phyloP scores from a whole-genome alignment of 23 red algal species.

The Rhodosorus marinus region DNA sequence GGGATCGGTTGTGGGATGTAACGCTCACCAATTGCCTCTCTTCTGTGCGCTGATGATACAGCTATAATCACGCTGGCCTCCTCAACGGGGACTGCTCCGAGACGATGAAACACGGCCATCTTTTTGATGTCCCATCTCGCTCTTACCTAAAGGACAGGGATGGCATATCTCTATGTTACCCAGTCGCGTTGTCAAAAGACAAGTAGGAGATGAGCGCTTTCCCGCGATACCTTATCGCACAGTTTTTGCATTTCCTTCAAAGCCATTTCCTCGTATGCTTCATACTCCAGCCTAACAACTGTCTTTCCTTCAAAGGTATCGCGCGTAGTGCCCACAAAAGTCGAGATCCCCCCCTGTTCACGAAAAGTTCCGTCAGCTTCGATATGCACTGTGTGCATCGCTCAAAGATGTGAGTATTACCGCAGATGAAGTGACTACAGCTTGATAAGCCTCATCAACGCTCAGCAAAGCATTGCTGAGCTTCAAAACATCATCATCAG shows the following conservation, averaged over 20 bases:
- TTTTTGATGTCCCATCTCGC: slow-evolving; percentile 18
- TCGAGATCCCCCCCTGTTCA: slow-evolving; percentile 33
- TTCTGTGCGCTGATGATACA: slow-evolving; percentile 55
- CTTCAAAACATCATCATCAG: too few species aligned
- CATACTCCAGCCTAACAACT: slow-evolving; percentile 58
- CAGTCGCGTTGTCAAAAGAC: not conserved
- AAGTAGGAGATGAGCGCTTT: not conserved
- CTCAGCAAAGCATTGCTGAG: too few species aligned
- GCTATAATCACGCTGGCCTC: slow-evolving; percentile 72
- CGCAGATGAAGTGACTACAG: too few species aligned
- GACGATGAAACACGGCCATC: slow-evolving; percentile 39
- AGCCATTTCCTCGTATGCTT: slow-evolving; percentile 63
- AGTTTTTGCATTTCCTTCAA: slow-evolving; percentile 43
- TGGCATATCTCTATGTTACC: not conserved
- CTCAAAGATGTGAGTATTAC: too few species aligned
- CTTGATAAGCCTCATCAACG: too few species aligned
- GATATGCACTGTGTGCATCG: too few species aligned
- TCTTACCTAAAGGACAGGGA: not conserved
- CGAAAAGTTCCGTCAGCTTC: too few species aligned
- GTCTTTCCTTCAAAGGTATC: slow-evolving; percentile 50
- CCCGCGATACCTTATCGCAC: slow-evolving; percentile 7
- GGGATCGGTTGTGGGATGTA: too few species aligned
- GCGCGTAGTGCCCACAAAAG: slow-evolving; percentile 67
- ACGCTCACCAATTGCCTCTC: slow-evolving; percentile 76
- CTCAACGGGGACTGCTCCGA: slow-evolving; percentile 45